phyloP scores from a whole-genome alignment of 257 asterid genomes.

The Cruciata laevipes region DNA sequence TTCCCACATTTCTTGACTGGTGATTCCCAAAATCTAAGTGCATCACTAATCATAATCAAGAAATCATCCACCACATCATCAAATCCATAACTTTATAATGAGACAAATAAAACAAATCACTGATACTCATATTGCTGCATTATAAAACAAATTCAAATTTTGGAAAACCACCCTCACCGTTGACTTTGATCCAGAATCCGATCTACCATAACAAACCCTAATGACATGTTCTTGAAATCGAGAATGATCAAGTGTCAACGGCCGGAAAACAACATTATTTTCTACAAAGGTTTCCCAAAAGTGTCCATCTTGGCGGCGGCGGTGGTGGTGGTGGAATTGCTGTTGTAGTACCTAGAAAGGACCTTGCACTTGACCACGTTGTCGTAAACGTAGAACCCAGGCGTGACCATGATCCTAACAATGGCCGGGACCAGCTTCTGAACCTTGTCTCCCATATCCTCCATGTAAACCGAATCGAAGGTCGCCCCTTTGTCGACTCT shows the following conservation, averaged over 20 bases:
- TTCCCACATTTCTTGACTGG: conserved; percentile 17
- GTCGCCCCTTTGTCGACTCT: conserved; percentile 64
- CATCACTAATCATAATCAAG: conserved; percentile 17
- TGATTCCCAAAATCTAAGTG: conserved; percentile 24
- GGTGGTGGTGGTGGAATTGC: conserved; percentile 19
- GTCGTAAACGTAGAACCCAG: conserved; percentile 86
- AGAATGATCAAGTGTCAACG: background rate
- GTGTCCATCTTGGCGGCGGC: conserved; percentile 17
- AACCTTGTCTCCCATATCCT: conserved; percentile 79
- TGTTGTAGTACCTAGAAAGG: conserved; percentile 67
- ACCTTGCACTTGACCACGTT: conserved; percentile 97
- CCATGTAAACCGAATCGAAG: conserved; percentile 90
- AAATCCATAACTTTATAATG: background rate
- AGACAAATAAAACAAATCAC: background rate
- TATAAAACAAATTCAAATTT: too few relatives aligned
- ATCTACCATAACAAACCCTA: background rate
- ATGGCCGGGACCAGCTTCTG: conserved; percentile 51
- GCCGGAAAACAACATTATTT: background rate
- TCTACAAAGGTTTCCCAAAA: conserved; percentile 34
- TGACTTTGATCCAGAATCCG: background rate
- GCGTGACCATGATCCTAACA: conserved; percentile 89
- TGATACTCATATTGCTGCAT: too few relatives aligned
- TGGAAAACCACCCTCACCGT: background rate
- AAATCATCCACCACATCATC: conserved; percentile 8
- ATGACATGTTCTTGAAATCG: background rate